Evolutionary conservation across 345 rosid genomes (phyloP), one percentile per base, ranked within the genome.

Genomic region (Dipteronia dyeriana): DNA sequence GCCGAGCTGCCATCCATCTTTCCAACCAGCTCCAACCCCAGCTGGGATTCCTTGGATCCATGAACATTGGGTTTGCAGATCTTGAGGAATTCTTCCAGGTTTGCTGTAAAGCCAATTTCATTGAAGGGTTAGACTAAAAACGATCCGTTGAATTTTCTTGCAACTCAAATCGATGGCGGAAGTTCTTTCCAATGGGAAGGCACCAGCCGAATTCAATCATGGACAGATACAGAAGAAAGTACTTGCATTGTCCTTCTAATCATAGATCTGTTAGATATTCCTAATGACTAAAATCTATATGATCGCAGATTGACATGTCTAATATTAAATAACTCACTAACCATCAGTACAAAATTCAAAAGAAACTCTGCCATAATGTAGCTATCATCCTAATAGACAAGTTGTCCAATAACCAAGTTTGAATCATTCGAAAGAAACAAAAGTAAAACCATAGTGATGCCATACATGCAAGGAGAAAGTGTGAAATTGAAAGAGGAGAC

Each of bases 11-110:
- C 95, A 94, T 96, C 99, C 98, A 91, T 78, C 98, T 82, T 76
- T 94, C 99, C 83, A 96, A 84, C 98, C 98, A 94, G 84, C 98
- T 91, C 98, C 99, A 96, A 70, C 99, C 98, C 99, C 99, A 96
- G 14, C 90, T 75, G 12, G 95, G 97, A 80, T 92, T 92, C 84
- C 85, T 89, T 2, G 91, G 92, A 85, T 88, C 96, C 92, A 88
- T 89, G 86, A 94, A 94, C 89, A 90, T 84, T 10, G 90, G 91
- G 67, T 84, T 89, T 66, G 79, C 87, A 56, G 87, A 74, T 82
- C 82, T 88, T 5, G 93, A 75, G n/a, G 87, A 79, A 84, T 91
- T 91, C 90, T 94, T 97, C 93, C 90, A 84, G 74, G 88, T 83
- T 92, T 97, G 84, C 99, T 97, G 92, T 66, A 34, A 75, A 75